These are phyloP conservation scores for Penicillium sp. DNA, from an alignment of 2,329 filamentous ascomycete genomes.

Conservation along the genomic window DNA sequence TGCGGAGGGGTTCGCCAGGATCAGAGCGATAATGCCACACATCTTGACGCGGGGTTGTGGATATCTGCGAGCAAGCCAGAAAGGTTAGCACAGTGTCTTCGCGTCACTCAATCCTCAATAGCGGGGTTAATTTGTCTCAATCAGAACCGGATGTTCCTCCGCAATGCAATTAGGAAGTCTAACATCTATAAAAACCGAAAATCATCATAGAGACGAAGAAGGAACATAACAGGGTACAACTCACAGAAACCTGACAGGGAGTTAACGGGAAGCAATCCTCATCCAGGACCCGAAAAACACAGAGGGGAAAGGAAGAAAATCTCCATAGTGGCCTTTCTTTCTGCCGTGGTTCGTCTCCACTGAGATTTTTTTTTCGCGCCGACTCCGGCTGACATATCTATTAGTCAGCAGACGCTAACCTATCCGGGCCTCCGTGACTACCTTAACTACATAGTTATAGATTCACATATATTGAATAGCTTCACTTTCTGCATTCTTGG, in stretches of 20 bases:
- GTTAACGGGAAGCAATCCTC: slow-evolving; percentile 19
- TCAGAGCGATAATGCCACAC: slow-evolving; percentile 61
- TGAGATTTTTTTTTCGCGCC: slow-evolving; percentile 18
- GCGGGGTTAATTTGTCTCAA: slow-evolving; percentile 12
- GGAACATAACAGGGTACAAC: slow-evolving; percentile 4
- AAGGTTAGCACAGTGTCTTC: background rate
- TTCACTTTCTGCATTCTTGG: background rate
- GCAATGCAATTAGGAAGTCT: slow-evolving; percentile 46
- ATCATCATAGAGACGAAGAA: slow-evolving; percentile 37
- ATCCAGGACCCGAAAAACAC: slow-evolving; percentile 17
- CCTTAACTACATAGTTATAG: too few species aligned
- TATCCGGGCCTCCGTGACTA: background rate
- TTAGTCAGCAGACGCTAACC: slow-evolving; percentile 1
- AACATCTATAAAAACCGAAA: slow-evolving; percentile 45
- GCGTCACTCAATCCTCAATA: slow-evolving; percentile 6
- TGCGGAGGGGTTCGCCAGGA: slow-evolving; percentile 54
- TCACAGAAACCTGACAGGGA: slow-evolving; percentile 16
- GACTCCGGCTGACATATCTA: slow-evolving; percentile 14
- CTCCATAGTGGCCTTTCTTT: slow-evolving; percentile 15
- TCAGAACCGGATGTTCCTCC: slow-evolving; percentile 38
- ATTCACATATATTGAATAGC: background rate
- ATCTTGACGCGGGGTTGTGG: slow-evolving; percentile 39
- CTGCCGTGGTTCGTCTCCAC: slow-evolving; percentile 17
- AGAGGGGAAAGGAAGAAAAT: slow-evolving; percentile 18
- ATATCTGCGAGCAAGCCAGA: slow-evolving; percentile 18